A percentile compares a stretch with the other conserved stretches of the same genome.
phyloP scores from a whole-genome alignment of 352 stramenopile species.

The Globisporangium cederbergense region DNA sequence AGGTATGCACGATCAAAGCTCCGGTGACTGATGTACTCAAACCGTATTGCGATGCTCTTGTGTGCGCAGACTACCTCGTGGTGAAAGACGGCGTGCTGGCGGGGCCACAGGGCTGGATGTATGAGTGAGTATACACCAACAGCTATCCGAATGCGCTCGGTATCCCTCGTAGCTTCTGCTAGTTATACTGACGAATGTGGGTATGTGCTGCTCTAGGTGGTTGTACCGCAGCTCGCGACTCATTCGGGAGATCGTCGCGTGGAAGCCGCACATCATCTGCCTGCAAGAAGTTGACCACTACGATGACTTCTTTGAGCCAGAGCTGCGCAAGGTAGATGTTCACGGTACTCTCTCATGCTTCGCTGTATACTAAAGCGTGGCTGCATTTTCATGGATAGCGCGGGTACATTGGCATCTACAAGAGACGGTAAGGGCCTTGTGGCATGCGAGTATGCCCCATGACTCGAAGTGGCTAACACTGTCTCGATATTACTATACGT shows the following conservation, averaged over 20 bases:
- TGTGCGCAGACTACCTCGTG: constrained; percentile 55
- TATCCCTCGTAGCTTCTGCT: background rate
- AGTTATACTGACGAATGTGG: background rate
- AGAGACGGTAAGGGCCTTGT: constrained; percentile 34
- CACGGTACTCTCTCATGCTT: background rate
- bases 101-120: constrained; percentile 38
- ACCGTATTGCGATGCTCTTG: background rate
- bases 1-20: no score
- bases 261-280: constrained; percentile 49
- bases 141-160: background rate
- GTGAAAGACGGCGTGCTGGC: constrained; percentile 22
- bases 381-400: constrained; percentile 13
- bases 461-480: background rate
- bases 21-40: background rate
- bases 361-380: background rate
- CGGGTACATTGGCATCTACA: constrained; percentile 52
- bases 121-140: constrained; percentile 26
- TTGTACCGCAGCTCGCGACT: constrained; percentile 40
- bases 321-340: constrained; percentile 32
- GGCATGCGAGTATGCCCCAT: background rate
- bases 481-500: background rate
- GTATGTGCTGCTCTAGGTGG: constrained; percentile 27
- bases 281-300: constrained; percentile 76
- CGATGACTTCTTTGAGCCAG: constrained; percentile 65
- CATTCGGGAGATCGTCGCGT: constrained; percentile 49